Evolutionary conservation across 306 rosid species (phyloP).

Genomic region (Crotalaria pallida): DNA sequence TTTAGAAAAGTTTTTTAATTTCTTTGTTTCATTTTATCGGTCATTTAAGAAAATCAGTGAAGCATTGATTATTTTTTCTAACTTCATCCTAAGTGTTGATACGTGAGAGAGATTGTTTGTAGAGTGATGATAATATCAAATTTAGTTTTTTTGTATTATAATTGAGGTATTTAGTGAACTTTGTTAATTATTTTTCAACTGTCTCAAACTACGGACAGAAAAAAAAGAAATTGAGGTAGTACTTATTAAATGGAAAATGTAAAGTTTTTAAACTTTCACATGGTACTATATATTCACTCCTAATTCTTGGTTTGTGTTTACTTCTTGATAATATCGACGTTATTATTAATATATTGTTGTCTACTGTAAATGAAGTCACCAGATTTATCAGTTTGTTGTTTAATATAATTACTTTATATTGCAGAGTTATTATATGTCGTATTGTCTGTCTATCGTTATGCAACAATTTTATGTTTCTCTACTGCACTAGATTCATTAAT

Average conservation of each 20-base stretch:
- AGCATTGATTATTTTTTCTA: neutral
- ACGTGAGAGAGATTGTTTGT: neutral
- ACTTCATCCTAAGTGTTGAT: neutral
- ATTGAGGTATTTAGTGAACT: too few species aligned
- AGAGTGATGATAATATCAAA: neutral
- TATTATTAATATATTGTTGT: neutral
- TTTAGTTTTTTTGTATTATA: too few species aligned
- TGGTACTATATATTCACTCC: neutral
- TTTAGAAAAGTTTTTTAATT: neutral
- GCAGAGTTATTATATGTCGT: neutral
- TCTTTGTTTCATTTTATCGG: neutral
- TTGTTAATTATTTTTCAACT: too few species aligned
- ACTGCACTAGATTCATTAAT: neutral
- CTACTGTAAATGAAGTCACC: neutral
- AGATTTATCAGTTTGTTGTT: neutral
- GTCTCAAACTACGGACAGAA: neutral
- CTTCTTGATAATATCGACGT: conserved; percentile 10
- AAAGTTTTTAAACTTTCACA: neutral
- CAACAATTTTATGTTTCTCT: neutral
- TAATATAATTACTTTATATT: neutral
- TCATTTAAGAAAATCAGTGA: neutral
- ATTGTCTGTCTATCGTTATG: neutral
- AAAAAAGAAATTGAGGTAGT: neutral
- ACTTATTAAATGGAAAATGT: neutral
- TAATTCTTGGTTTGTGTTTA: neutral